Conservation (phyloP, 2,329 filamentous ascomycete genomes). For the Fusarium stilboides region DNA sequence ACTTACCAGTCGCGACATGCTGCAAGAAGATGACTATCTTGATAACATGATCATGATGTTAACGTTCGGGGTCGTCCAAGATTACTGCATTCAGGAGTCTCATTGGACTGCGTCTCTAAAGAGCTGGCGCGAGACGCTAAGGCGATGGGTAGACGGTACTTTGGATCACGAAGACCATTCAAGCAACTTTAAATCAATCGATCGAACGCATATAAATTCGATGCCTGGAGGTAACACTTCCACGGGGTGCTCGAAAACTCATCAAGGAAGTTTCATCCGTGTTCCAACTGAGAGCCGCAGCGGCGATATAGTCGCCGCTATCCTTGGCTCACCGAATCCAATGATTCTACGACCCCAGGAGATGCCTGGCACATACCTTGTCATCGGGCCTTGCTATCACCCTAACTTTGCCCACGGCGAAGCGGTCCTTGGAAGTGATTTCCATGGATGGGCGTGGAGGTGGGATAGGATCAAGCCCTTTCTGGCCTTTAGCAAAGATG, state of each 20-base stretch:
- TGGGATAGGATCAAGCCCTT: not conserved
- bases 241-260: not conserved
- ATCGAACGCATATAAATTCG: not conserved
- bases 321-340: not conserved
- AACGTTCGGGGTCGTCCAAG: not conserved
- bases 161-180: not conserved
- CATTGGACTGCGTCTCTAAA: fast-evolving
- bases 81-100: not conserved
- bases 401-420: not conserved
- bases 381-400: not conserved
- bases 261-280: not conserved
- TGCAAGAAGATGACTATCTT: not conserved
- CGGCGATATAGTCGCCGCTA: not conserved
- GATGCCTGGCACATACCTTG: fast-evolving
- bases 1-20: not conserved
- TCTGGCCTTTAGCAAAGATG: not conserved
- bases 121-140: not conserved
- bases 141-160: not conserved
- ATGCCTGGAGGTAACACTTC: fast-evolving
- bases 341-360: not conserved
- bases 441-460: not conserved
- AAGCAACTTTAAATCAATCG: not conserved
- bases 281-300: not conserved
- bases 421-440: not conserved
- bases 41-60: not conserved